These are phyloP conservation scores for Grosmannia clavigera DNA, from an alignment of 2,329 filamentous ascomycete genomes.

Conservation along the genomic window DNA sequence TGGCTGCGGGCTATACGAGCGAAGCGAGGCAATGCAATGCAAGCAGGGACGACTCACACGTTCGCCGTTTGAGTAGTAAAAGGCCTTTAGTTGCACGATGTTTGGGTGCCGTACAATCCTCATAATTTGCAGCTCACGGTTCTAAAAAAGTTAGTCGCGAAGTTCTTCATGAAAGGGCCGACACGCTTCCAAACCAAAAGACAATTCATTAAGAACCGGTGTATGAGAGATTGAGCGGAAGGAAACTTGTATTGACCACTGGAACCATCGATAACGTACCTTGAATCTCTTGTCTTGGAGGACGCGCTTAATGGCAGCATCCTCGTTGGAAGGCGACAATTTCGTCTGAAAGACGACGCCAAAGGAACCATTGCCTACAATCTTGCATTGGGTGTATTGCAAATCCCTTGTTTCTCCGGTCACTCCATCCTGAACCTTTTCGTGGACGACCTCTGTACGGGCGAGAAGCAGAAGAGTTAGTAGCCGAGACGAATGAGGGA, in stretches of 20 bases:
- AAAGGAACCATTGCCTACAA: slow-evolving; percentile 97
- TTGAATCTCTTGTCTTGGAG: slow-evolving; percentile 99
- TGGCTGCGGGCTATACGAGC: no score
- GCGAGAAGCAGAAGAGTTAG: slow-evolving; percentile 8
- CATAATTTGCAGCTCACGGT: slow-evolving; percentile 99
- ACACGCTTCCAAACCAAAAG: neutral
- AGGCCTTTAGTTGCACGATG: slow-evolving; percentile 97
- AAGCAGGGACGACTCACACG: slow-evolving; percentile 47
- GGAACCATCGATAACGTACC: slow-evolving; percentile 38
- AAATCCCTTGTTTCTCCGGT: slow-evolving; percentile 94
- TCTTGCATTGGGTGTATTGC: slow-evolving; percentile 98
- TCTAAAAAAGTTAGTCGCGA: slow-evolving; percentile 39
- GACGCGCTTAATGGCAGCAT: slow-evolving; percentile 97
- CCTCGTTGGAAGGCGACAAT: slow-evolving; percentile 91
- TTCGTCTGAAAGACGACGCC: slow-evolving; percentile 99
- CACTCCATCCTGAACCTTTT: slow-evolving; percentile 96
- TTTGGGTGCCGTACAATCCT: slow-evolving; percentile 97
- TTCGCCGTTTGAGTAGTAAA: slow-evolving; percentile 99
- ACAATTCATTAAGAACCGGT: no score
- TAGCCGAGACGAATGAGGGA: neutral
- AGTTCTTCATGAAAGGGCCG: neutral
- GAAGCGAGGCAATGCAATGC: neutral
- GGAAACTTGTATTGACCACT: no score
- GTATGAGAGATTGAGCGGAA: no score
- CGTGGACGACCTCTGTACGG: slow-evolving; percentile 76